These are phyloP conservation scores for Kodamaea ohmeri DNA, from an alignment of 1,139 yeast species.

Conservation along the genomic window DNA sequence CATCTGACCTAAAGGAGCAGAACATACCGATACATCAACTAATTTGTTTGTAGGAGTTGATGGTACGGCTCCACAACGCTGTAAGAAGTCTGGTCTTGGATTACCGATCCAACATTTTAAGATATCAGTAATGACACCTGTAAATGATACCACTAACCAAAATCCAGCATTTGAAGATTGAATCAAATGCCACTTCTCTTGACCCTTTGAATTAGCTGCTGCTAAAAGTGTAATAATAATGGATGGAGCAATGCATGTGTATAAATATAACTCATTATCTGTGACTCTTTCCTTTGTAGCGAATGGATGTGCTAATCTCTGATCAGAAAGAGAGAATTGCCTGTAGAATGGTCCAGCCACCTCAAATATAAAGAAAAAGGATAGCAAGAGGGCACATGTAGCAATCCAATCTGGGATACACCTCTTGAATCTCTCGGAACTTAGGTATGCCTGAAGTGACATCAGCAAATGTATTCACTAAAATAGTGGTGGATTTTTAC, in stretches of 20 bases:
- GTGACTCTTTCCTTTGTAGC: constrained; percentile 21
- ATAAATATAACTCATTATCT: constrained; percentile 19
- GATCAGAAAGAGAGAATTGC: constrained; percentile 19
- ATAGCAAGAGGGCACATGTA: constrained; percentile 16
- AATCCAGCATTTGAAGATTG: constrained; percentile 18
- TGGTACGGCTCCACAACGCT: constrained; percentile 20
- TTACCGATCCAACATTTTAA: constrained; percentile 27
- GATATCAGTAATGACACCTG: constrained; percentile 30
- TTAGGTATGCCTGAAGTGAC: constrained; percentile 13
- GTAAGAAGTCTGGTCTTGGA: constrained; percentile 28
- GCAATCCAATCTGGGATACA: constrained; percentile 20
- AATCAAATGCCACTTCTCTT: constrained; percentile 20
- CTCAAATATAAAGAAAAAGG: constrained; percentile 23
- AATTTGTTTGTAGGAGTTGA: constrained; percentile 16
- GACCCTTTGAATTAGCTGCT: constrained; percentile 13
- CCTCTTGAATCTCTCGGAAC: constrained; percentile 14
- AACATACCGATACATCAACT: constrained; percentile 27
- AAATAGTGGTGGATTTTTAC: too few species aligned
- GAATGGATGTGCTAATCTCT: constrained; percentile 21
- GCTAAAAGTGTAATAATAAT: constrained; percentile 15
- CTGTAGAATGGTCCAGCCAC: constrained; percentile 19
- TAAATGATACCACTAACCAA: constrained; percentile 24
- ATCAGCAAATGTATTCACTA: too few species aligned
- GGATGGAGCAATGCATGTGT: constrained; percentile 16
- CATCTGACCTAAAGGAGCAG: constrained; percentile 46